phyloP scores from a whole-genome alignment of 352 stramenopile species.

The Saprolegnia diclina region DNA sequence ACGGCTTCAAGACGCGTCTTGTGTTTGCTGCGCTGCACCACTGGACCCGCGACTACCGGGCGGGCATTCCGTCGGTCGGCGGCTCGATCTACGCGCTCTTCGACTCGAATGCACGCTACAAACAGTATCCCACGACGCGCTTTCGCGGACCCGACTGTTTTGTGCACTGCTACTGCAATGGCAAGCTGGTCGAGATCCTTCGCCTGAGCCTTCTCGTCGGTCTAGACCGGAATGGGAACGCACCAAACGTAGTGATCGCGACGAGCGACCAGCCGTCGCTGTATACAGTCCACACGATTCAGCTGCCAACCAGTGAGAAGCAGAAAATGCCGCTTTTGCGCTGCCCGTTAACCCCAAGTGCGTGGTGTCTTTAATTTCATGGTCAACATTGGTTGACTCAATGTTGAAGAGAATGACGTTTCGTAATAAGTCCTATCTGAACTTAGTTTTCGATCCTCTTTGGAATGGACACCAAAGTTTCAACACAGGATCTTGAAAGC shows the following conservation, averaged over 20 bases:
- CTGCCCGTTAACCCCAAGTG: too few species aligned
- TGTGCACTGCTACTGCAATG: slow-evolving; percentile 3
- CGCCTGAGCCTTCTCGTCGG: background rate
- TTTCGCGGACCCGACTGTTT: background rate
- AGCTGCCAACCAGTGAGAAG: too few species aligned
- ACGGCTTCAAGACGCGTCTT: background rate
- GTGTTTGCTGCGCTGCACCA: background rate
- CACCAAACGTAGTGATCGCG: too few species aligned
- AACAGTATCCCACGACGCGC: background rate
- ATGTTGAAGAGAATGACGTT: background rate
- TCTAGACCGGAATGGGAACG: too few species aligned
- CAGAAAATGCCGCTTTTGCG: too few species aligned
- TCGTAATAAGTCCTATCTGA: too few species aligned
- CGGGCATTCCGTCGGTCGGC: background rate
- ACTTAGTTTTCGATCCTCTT: too few species aligned
- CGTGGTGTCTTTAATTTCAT: too few species aligned
- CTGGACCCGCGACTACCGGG: background rate
- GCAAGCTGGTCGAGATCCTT: slow-evolving; percentile 2
- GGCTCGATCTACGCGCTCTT: background rate
- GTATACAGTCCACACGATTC: too few species aligned
- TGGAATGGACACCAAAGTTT: too few species aligned
- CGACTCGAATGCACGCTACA: background rate
- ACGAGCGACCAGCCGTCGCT: too few species aligned
- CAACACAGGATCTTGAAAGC: too few species aligned
- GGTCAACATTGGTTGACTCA: background rate